A percentile compares a stretch with the other conserved stretches of the same genome.
These are phyloP conservation scores for Daldinia loculata DNA, from an alignment of 495 filamentous ascomycete genomes.

Conservation along the genomic window DNA sequence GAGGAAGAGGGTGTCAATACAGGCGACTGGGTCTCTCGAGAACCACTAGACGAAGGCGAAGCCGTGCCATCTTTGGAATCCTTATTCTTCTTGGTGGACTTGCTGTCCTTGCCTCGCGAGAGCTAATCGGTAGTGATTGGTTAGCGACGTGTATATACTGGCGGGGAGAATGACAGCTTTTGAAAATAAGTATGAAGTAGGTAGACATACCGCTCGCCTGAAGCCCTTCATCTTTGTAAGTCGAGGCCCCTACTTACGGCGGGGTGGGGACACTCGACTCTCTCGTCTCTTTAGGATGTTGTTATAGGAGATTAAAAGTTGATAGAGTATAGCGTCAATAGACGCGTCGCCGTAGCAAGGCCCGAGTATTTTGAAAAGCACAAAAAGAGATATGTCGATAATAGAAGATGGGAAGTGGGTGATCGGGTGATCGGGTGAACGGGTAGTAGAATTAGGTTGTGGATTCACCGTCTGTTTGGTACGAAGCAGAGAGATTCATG, in stretches of 20 bases:
- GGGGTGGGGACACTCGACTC: conserved; percentile 44
- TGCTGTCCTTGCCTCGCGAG: conserved; percentile 91
- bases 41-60: conserved; percentile 71
- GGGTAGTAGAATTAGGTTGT: conserved; percentile 16
- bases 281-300: conserved; percentile 21
- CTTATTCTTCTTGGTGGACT: conserved; percentile 95
- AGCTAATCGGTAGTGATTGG: conserved; percentile 67
- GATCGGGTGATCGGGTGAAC: conserved; percentile 3
- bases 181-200: neutral
- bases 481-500: conserved; percentile 18
- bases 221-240: conserved; percentile 91
- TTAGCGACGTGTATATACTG: neutral
- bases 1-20: conserved; percentile 80
- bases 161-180: neutral
- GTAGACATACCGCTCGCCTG: conserved; percentile 88
- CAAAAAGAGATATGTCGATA: conserved; percentile 6
- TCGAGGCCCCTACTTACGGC: conserved; percentile 51
- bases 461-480: conserved; percentile 36
- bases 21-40: conserved; percentile 66
- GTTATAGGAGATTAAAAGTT: conserved; percentile 11
- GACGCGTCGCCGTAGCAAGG: conserved; percentile 23
- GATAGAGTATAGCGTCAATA: conserved; percentile 10
- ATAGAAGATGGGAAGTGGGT: conserved; percentile 10
- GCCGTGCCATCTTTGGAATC: conserved; percentile 78
- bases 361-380: neutral